Base-by-base conservation (phyloP, 106 monocot genomes). In the Amphibolis antarctica region DNA sequence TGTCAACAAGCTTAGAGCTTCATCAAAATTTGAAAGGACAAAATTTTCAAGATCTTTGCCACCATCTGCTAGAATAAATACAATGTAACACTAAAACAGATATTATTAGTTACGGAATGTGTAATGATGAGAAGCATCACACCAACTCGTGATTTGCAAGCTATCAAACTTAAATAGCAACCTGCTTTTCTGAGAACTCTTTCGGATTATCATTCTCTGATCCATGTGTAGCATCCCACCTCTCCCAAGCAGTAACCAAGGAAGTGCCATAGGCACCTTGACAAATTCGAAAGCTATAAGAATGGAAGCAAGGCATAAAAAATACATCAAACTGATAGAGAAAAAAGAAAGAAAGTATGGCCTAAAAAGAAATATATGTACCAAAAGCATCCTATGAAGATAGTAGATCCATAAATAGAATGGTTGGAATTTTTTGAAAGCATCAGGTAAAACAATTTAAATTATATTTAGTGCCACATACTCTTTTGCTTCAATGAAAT, bases 201-300 rank as follows among this genome's bases (percentile, higher is more conserved):
- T 70, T 78, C 12, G 96, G 96, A 79, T 98, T 84, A 60, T 91
- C 96, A 81, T 98, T 98, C 69, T 90, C 90, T 51, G 96, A 96
- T 49, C 71, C 69, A 77, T 90, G 60, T 42, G 75, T 73, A 7
- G 77, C 74, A 77, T 98, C 96, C 87, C 90, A 98, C 9, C 81
- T 68, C 75, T 98, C 96, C 96, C 96, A 98, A 51, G 90, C 86
- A 55, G 48, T 76, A 42, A 90, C 75, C 29, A 98, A 69, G 42
- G 47, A 49, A 59, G 62, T 53, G 70, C 75, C 78, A 66, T 98
- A 98, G n/a, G 63, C 21, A 48, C 96, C 96, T 80, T 77, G 71
- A 59, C 87, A 98, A 46, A 98, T 73, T 18, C 71, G 62, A 72
- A 86, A 90, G 36, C 96, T 98, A 59, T 60, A 72, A 46, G 63